These are phyloP conservation scores for Gossypioides kirkii DNA, from an alignment of 345 rosid species.

Conservation along the genomic window DNA sequence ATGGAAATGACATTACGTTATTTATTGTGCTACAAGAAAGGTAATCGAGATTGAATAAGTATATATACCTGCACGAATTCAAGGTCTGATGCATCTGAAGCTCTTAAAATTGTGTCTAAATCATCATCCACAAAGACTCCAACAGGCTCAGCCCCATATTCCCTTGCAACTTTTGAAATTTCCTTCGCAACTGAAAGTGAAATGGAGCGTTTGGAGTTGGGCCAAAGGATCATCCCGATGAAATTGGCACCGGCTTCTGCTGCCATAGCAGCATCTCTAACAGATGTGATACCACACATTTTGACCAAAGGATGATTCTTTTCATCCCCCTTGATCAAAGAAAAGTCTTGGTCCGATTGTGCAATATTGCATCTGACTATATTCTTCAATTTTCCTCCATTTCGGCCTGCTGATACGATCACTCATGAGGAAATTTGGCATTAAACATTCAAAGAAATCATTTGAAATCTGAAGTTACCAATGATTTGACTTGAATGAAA, in stretches of 20 bases:
- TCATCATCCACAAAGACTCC: conserved; percentile 92
- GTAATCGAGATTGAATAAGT: not conserved
- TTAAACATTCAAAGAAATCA: not conserved
- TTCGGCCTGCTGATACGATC: not conserved
- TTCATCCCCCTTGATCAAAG: not conserved
- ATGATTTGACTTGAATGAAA: not conserved
- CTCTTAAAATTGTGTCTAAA: conserved; percentile 50
- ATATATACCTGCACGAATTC: conserved; percentile 72
- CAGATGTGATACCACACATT: conserved; percentile 6
- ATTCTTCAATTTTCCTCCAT: not conserved
- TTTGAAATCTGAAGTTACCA: not conserved
- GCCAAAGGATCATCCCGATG: conserved; percentile 88
- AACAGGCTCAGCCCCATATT: conserved; percentile 63
- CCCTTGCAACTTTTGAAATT: conserved; percentile 75
- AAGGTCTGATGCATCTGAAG: conserved; percentile 59
- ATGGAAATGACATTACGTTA: conserved; percentile 4
- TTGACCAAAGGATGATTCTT: conserved; percentile 3
- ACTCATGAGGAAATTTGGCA: not conserved
- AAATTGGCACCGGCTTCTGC: conserved; percentile 43
- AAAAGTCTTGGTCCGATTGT: not conserved
- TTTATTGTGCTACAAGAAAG: not conserved
- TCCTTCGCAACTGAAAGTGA: conserved; percentile 69
- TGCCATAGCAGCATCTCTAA: conserved; percentile 9
- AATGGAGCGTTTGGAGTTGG: conserved; percentile 73
- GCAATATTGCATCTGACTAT: not conserved